Evolutionary conservation across 139 green algal species (phyloP), one percentile per base, ranked within the genome.

Genomic region (Chlorella sp.): DNA sequence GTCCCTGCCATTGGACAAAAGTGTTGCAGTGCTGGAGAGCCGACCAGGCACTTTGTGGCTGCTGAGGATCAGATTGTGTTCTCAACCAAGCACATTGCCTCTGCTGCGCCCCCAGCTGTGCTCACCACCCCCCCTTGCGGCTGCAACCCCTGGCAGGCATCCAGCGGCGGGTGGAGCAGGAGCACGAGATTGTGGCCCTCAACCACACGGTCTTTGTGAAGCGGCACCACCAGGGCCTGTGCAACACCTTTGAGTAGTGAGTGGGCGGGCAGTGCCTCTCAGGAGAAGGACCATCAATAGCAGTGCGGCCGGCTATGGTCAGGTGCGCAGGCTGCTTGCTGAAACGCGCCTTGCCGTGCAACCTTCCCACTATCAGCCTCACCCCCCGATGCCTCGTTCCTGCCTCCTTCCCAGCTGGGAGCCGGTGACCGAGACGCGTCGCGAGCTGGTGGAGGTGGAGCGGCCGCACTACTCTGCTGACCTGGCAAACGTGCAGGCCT

Each of bases 131-230:
- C n/a, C 30, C 72, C 72, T 21, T 41, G 11, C 72, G 4, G 1
- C 28, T 11, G 20, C 25, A 32, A 20, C 32, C 36, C 12, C 36
- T 23, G 55, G 38, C 76, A 83, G 76, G 76, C 76, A 83, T 83
- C 26, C 55, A 81, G 74, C 32, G 36, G 74, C 34, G 32, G 9
- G 28, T 56, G 56, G 74, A 81, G 74, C 16, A 36, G 55, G 32
- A 81, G 41, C 36, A 60, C 41, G n/a, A 34, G 72, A 11, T 26
- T 4, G 44, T 38, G 72, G 41, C 62, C 41, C 41, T 44, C 44
- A 15, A 64, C 72, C 9, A 44, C 34, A 79, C 64, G 1, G 64
- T 71, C 30, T 71, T 71, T 71, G 64, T 71, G 15, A 71, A 67
- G 71, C 71, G 71, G 41, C 26, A 36, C 20, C 47, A 30, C 30